Base-by-base conservation (phyloP, 2,329 filamentous ascomycete species). In the Fusarium metavorans region DNA sequence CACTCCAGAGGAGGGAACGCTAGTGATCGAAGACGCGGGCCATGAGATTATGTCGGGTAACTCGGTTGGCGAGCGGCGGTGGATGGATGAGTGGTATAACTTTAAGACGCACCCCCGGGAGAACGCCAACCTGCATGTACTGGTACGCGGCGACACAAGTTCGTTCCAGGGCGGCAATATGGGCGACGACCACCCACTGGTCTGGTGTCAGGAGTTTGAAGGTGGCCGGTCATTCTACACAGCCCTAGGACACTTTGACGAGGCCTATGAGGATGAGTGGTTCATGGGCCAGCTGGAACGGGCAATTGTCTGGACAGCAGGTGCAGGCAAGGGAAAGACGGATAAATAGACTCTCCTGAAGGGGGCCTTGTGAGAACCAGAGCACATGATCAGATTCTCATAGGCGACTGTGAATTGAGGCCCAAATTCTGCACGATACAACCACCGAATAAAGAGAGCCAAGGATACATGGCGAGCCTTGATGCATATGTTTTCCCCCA, bases 21-120 rank as follows among this genome's bases (percentile, higher is more conserved):
- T 75, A 0, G 11, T 18, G 0, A 8, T 71, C 3, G 73, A 75
- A 7, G 56, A 6, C 5, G 4, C 18, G 0, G 27, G 6, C 0
- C 73, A 75, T 35, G 71, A 32, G 9, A 65, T 75, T 2, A 75
- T 58, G 9, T 18, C 65, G 1, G 25, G 32, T 1, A 18, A 7
- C 5, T 3, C 2, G 11, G 13, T 10, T 1, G 4, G 18, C 0
- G 13, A 45, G 13, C 66, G 66, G 2, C 30, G 43, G 0, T 75
- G 73, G 73, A 73, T 61, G 1, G 73, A 75, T 4, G 73, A 75
- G 25, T 64, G 43, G 1, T 75, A 75, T 13, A 71, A 52, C 1
- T 75, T 75, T 37, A 71, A 56, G 11, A 66, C 58, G 1, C 64
- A 73, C 2, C 67, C 70, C 0, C 57, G 70, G 0, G 11, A 45